Base-by-base conservation (phyloP, 148 eudicot species). In the Pouteria glomerata region DNA sequence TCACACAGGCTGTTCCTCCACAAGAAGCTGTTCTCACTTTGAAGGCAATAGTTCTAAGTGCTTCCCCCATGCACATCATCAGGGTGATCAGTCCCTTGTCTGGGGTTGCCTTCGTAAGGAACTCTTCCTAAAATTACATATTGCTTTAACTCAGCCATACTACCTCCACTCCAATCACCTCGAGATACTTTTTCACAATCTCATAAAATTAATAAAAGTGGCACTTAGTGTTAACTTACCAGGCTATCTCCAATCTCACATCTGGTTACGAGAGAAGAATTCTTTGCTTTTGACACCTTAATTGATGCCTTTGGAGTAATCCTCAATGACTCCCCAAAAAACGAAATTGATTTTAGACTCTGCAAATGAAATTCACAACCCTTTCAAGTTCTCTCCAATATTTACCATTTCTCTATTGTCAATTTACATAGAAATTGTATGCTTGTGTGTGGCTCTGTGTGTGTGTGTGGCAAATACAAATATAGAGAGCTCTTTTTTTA, bases 21-120 rank as follows among this genome's bases (percentile, higher is more conserved):
- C 99, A 96, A 50, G 99, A 88, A 79, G 99, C 97, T 56, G 99
- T 96, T 76, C 96, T 88, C 18, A 96, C 99, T 88, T 96, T 96
- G 83, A 82, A 96, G 62, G 86, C 85, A 78, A 96, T 92, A 51
- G 97, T 96, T 68, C 99, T 83, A 19, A 96, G 44, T 26, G 99
- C 99, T 83, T 96, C 99, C 50, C 99, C 96, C 97, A 96, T 90
- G 81, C 96, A 88, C 76, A 78, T 80, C 91, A 96, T 73, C 77
- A 96, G 64, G 73, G 94, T 86, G 26, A 90, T 88, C 69, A 96
- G 76, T 45, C 88, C 96, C 85, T 92, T 96, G 71, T 92, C 99
- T 33, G 82, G 21, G 21, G 99, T 92, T 63, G 97, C 78, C 82
- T 92, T 96, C 63, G 85, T n/a, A 47, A 96, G 81, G 73, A 96